Base-by-base conservation (phyloP, 768 basidiomycete species). In the Phanerodontia chrysosporium region DNA sequence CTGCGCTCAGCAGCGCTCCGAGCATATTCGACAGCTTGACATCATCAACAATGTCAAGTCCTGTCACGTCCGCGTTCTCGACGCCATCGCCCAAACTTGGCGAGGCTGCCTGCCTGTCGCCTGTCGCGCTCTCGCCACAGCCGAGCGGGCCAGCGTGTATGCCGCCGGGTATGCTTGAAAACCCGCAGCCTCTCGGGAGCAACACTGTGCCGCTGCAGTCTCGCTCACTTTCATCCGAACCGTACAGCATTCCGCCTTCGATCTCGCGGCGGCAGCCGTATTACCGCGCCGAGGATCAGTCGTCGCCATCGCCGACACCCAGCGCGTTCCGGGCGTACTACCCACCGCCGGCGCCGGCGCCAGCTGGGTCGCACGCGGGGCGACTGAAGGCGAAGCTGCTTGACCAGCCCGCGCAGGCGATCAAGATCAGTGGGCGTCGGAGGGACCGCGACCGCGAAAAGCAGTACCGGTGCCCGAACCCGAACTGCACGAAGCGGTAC, bases 401-500 rank as follows among this genome's bases (percentile, higher is more conserved):
- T 45, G 58, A 57, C 21, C 39, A n/a, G 27, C 57, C 36, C 39
- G 56, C 44, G 30, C 29, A 48, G 12, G 49, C 55, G 54, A 51
- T 39, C 29, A 61, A 59, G 55, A 35, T 46, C 27, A 48, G 39
- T 57, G 62, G 65, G 63, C 61, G 64, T 8, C 27, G 45, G 60
- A 45, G 63, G 45, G 28, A 29, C 58, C 62, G 64, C 59, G 67
- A 61, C 60, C 65, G 78, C 51, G 79, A 79, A 66, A 82, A 80
- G 70, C 65, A 69, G 53, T 80, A 72, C 70, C 76, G 73, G 58
- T 84, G 80, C 67, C 79, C 79, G 74, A 66, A 66, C 45, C 68
- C 74, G 1, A 82, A 82, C 4, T 85, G 84, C 64, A 78, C 78
- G 22, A 87, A 84, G 75, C 80, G 77, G 28, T 88, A 88, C 65